Conservation (phyloP, 2,329 filamentous ascomycete genomes). For the Hymenoscyphus albidus region DNA sequence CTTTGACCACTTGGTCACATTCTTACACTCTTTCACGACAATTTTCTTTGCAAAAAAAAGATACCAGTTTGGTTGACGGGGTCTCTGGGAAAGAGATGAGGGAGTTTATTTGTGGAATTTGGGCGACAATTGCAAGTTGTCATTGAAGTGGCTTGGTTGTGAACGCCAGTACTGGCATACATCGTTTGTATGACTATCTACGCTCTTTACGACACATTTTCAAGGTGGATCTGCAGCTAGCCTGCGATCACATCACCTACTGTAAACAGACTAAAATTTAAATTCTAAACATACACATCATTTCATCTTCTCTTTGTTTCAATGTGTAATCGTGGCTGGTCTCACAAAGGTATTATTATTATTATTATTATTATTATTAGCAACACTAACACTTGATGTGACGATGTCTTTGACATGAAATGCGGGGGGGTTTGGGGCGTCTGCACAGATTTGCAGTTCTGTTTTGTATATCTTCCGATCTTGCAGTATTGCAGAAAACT, state of each 20-base stretch:
- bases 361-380: background rate
- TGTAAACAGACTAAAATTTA: slow-evolving; percentile 3
- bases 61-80: slow-evolving; percentile 17
- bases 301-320: background rate
- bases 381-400: background rate
- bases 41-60: slow-evolving; percentile 7
- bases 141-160: background rate
- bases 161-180: slow-evolving; percentile 11
- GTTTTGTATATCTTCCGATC: background rate
- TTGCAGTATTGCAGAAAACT: background rate
- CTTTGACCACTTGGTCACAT: slow-evolving; percentile 22
- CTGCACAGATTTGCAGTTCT: background rate
- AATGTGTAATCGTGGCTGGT: background rate
- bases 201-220: slow-evolving; percentile 17
- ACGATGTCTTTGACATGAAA: background rate
- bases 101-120: slow-evolving; percentile 18
- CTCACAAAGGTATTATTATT: too few species aligned
- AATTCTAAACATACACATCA: background rate
- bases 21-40: slow-evolving; percentile 28
- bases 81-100: slow-evolving; percentile 18
- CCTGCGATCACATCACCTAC: slow-evolving; percentile 1
- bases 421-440: background rate
- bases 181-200: slow-evolving; percentile 19
- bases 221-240: slow-evolving; percentile 6
- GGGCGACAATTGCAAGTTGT: slow-evolving; percentile 2